Conservation (phyloP, 306 rosid species). For the Carpinus viminea region DNA sequence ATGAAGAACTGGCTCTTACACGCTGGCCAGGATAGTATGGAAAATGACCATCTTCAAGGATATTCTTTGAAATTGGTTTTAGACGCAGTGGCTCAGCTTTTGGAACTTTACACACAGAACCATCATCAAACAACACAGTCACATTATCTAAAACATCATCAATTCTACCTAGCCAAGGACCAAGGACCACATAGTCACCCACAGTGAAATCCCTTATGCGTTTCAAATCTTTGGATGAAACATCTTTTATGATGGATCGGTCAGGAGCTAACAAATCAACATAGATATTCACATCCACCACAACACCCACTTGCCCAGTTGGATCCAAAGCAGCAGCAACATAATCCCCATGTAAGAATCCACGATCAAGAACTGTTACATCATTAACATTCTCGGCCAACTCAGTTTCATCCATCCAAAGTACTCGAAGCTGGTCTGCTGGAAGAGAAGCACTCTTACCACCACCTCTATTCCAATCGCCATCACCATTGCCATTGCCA, state of each 20-base stretch:
- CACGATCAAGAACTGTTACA: slow-evolving; percentile 73
- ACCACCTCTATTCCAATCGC: slow-evolving; percentile 35
- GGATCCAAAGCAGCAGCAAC: slow-evolving; percentile 85
- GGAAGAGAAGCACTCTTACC: slow-evolving; percentile 62
- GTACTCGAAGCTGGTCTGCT: slow-evolving; percentile 74
- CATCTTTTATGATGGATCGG: slow-evolving; percentile 65
- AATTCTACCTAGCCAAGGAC: slow-evolving; percentile 92
- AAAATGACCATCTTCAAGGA: slow-evolving; percentile 87
- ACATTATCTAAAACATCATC: slow-evolving; percentile 97
- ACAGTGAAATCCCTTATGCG: slow-evolving; percentile 93
- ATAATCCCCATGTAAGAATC: slow-evolving; percentile 92
- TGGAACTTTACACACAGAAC: slow-evolving; percentile 86
- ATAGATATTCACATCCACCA: slow-evolving; percentile 82
- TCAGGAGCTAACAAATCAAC: slow-evolving; percentile 73
- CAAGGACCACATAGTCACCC: slow-evolving; percentile 96
- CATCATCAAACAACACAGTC: slow-evolving; percentile 91
- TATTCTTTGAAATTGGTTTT: slow-evolving; percentile 82
- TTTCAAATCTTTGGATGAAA: slow-evolving; percentile 67
- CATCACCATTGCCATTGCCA: slow-evolving; percentile 40
- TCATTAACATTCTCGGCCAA: slow-evolving; percentile 62
- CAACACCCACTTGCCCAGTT: slow-evolving; percentile 95
- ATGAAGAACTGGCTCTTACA: slow-evolving; percentile 86
- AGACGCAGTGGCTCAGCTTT: slow-evolving; percentile 90
- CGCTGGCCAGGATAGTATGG: slow-evolving; percentile 99
- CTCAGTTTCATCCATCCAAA: slow-evolving; percentile 90